A percentile compares a stretch with the other conserved stretches of the same genome.
phyloP scores from a whole-genome alignment of 345 rosid species.

The Populus ilicifolia region DNA sequence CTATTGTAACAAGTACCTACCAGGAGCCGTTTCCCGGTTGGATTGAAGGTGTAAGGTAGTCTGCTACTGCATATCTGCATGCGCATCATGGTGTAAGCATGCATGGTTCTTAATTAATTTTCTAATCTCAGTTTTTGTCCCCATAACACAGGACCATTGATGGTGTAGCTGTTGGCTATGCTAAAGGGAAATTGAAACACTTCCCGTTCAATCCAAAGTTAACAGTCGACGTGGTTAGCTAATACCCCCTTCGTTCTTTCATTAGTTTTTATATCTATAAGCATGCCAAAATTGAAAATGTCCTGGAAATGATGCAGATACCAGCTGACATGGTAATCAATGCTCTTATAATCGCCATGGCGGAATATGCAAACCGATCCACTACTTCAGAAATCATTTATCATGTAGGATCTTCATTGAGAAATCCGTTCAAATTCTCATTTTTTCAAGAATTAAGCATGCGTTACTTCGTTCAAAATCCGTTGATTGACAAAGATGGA shows the following conservation, averaged over 20 bases:
- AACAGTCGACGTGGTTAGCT: slow-evolving; percentile 7
- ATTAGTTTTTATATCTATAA: background rate
- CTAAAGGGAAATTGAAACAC: slow-evolving; percentile 9
- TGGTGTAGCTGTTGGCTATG: slow-evolving; percentile 8
- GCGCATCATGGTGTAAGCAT: too few species aligned
- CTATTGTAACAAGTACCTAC: slow-evolving; percentile 12
- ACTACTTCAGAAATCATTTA: slow-evolving; percentile 1
- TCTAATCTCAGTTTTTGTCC: too few species aligned
- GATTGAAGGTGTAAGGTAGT: slow-evolving; percentile 12
- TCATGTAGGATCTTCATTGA: slow-evolving; percentile 26
- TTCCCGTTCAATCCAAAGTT: background rate
- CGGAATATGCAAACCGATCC: background rate
- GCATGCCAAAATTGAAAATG: too few species aligned
- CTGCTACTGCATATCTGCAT: too few species aligned
- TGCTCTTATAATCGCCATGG: slow-evolving; percentile 52
- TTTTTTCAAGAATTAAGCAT: background rate
- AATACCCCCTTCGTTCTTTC: background rate
- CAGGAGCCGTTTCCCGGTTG: slow-evolving; percentile 21
- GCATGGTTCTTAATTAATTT: too few species aligned
- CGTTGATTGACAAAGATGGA: background rate
- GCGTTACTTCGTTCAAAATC: background rate
- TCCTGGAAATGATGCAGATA: slow-evolving; percentile 30
- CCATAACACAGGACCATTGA: slow-evolving; percentile 9
- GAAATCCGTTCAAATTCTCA: slow-evolving; percentile 11
- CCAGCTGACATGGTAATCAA: slow-evolving; percentile 95